Evolutionary conservation across 208 protist genomes (phyloP).

Genomic region (Trichomonas vaginalis): DNA sequence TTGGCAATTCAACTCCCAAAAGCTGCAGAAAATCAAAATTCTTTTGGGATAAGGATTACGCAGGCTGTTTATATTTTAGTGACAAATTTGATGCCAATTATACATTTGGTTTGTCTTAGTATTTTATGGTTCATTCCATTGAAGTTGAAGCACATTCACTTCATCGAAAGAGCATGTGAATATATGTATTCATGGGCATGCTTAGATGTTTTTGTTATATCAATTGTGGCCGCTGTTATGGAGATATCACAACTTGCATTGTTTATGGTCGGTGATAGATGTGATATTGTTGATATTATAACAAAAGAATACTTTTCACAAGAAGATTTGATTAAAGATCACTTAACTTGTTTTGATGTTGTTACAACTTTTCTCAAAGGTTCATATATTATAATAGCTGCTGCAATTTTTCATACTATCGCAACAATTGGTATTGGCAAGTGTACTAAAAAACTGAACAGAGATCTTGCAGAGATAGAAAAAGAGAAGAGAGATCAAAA

Average conservation of each 20-base stretch:
- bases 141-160: slow-evolving; percentile 22
- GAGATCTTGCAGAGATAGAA: background rate
- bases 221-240: slow-evolving; percentile 59
- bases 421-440: background rate
- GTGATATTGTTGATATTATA: slow-evolving; percentile 41
- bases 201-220: slow-evolving; percentile 61
- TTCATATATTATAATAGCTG: background rate
- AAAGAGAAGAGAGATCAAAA: background rate
- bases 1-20: background rate
- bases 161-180: slow-evolving; percentile 37
- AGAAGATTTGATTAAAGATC: background rate
- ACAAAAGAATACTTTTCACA: slow-evolving; percentile 26
- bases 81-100: slow-evolving; percentile 42
- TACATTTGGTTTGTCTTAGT: slow-evolving; percentile 39
- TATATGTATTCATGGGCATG: slow-evolving; percentile 65
- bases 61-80: slow-evolving; percentile 39
- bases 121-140: slow-evolving; percentile 47
- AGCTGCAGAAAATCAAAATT: background rate
- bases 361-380: background rate
- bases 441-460: background rate
- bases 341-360: background rate
- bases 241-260: slow-evolving; percentile 64
- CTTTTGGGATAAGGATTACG: slow-evolving; percentile 29
- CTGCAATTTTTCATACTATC: background rate
- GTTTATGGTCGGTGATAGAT: slow-evolving; percentile 58